These are phyloP conservation scores for Zygnema circumcarinatum DNA, from an alignment of 139 green algal genomes.

Conservation along the genomic window DNA sequence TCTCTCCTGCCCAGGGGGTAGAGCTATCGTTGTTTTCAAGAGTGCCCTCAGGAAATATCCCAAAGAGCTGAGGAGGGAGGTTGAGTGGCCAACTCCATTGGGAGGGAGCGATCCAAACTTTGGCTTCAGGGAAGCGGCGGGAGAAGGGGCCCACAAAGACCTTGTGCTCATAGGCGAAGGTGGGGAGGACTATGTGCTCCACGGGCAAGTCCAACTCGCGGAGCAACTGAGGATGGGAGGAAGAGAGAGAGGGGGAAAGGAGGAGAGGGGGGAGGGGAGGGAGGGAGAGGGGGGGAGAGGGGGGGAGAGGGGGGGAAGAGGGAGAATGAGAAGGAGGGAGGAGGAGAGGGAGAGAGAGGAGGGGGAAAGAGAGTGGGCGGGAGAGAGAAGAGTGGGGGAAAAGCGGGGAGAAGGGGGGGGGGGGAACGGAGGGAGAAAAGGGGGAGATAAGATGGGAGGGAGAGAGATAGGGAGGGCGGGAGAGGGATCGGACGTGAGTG, in stretches of 20 bases:
- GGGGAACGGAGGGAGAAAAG: too few relatives aligned
- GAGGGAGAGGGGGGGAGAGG: background rate
- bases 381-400: too few relatives aligned
- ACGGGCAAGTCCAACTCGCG: slow-evolving; percentile 58
- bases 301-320: background rate
- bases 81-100: slow-evolving; percentile 68
- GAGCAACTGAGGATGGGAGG: slow-evolving; percentile 36
- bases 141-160: slow-evolving; percentile 66
- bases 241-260: background rate
- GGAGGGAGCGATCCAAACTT: slow-evolving; percentile 55
- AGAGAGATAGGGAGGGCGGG: too few relatives aligned
- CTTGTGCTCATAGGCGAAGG: slow-evolving; percentile 72
- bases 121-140: slow-evolving; percentile 59
- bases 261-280: background rate
- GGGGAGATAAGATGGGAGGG: too few relatives aligned
- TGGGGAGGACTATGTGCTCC: slow-evolving; percentile 67
- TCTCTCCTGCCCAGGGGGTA: slow-evolving; percentile 56
- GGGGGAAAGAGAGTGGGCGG: slow-evolving; percentile 3
- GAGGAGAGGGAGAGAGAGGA: slow-evolving; percentile 14
- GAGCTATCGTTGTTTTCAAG: slow-evolving; percentile 16
- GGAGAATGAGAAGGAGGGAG: too few relatives aligned
- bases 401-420: too few relatives aligned
- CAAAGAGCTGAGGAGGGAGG: slow-evolving; percentile 60
- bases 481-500: too few relatives aligned
- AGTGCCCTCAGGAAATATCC: slow-evolving; percentile 50